phyloP scores from a whole-genome alignment of 306 rosid species.

The cucumber (Cucumis sativus) region DNA sequence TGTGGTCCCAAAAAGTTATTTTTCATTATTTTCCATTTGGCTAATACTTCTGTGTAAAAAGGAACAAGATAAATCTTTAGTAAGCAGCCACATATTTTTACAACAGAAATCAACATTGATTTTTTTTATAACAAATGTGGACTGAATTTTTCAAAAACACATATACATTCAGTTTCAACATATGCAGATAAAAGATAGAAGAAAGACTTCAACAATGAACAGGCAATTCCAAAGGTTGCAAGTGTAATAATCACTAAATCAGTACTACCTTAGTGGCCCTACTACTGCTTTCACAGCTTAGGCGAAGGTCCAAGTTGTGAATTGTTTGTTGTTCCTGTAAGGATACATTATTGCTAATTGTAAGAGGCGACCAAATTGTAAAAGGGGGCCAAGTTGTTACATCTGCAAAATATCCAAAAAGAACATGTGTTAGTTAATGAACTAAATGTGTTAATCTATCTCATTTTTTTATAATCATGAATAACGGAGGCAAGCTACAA shows the following conservation, averaged over 20 bases:
- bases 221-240: not conserved
- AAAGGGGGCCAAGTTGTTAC: conserved; percentile 6
- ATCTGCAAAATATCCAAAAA: not conserved
- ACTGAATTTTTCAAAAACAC: not conserved
- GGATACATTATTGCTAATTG: not conserved
- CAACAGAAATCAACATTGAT: not conserved
- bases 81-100: not conserved
- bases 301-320: conserved; percentile 2
- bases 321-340: not conserved
- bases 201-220: not conserved
- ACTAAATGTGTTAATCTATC: not conserved
- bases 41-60: not conserved
- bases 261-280: not conserved
- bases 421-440: not conserved
- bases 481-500: not conserved
- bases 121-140: not conserved
- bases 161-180: not conserved
- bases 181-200: not conserved
- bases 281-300: not conserved
- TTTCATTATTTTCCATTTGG: not conserved
- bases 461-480: not conserved
- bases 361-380: not conserved
- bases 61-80: not conserved
- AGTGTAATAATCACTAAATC: not conserved
- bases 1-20: not conserved